Evolutionary conservation across 129 eudicot species (phyloP).

Genomic region (Centella asiatica): DNA sequence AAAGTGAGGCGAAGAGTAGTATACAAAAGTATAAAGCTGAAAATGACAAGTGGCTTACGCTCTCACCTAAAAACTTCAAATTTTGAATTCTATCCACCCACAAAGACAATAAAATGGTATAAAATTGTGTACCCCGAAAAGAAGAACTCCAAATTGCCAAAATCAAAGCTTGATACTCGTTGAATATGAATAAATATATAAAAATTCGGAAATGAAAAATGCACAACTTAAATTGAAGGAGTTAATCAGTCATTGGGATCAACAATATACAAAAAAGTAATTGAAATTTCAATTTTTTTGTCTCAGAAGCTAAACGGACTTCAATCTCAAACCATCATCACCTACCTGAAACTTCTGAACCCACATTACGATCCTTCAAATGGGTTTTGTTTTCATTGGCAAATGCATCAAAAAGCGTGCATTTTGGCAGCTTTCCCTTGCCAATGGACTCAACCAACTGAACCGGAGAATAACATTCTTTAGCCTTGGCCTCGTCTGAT

Average conservation of each 20-base stretch:
- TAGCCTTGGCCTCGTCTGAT: constrained; percentile 17
- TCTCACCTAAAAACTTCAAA: constrained; percentile 17
- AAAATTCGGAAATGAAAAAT: background rate
- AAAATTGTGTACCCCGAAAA: constrained; percentile 12
- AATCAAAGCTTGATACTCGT: constrained; percentile 9
- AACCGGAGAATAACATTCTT: constrained; percentile 32
- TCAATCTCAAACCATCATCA: constrained; percentile 5
- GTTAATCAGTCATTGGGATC: background rate
- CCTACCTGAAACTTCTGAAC: constrained; percentile 52
- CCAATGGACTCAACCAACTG: constrained; percentile 62
- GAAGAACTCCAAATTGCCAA: background rate
- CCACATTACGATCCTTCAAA: constrained; percentile 22
- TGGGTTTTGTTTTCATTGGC: constrained; percentile 18
- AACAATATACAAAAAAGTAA: too few species aligned
- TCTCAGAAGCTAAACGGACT: too few species aligned
- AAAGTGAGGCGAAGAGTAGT: constrained; percentile 17
- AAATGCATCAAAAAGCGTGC: constrained; percentile 21
- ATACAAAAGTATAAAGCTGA: constrained; percentile 28
- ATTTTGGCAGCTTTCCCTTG: constrained; percentile 35
- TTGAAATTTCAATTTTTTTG: too few species aligned
- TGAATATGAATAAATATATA: too few species aligned
- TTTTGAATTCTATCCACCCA: constrained; percentile 15
- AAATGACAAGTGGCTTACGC: constrained; percentile 17
- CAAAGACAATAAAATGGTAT: background rate
- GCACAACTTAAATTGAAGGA: background rate